A percentile compares a stretch with the other conserved stretches of the same genome.
These are phyloP conservation scores for Paxillus ammoniavirescens DNA, from an alignment of 768 basidiomycete genomes.

Conservation along the genomic window DNA sequence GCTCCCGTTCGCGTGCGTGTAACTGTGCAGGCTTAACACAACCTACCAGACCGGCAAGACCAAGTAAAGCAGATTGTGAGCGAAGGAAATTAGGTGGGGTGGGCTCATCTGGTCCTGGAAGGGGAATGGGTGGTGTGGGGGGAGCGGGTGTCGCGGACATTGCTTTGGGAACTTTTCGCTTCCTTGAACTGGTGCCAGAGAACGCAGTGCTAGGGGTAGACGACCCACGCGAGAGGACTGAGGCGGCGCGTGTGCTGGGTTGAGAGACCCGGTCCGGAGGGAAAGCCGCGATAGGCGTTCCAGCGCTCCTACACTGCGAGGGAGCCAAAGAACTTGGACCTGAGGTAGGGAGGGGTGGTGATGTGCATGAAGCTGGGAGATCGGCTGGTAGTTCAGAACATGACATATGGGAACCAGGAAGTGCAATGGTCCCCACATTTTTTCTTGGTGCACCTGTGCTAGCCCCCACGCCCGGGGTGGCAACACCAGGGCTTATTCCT, in stretches of 20 bases:
- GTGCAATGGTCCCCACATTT: slow-evolving; percentile 98
- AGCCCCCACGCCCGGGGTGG: slow-evolving; percentile 26
- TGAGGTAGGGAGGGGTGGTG: slow-evolving; percentile 9
- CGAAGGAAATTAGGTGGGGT: slow-evolving; percentile 69
- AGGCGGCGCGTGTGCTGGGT: slow-evolving; percentile 9
- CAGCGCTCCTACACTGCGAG: slow-evolving; percentile 31
- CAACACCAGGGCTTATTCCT: slow-evolving; percentile 10
- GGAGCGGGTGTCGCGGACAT: slow-evolving; percentile 45
- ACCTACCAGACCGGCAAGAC: slow-evolving; percentile 68
- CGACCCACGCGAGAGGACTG: slow-evolving; percentile 3
- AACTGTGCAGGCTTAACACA: slow-evolving; percentile 54
- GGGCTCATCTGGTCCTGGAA: slow-evolving; percentile 63
- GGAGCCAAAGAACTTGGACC: slow-evolving; percentile 33
- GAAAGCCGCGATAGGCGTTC: not conserved
- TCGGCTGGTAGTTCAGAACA: slow-evolving; percentile 83
- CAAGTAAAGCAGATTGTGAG: slow-evolving; percentile 69
- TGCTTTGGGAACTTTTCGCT: slow-evolving; percentile 34
- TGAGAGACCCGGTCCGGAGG: slow-evolving; percentile 7
- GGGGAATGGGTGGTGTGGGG: slow-evolving; percentile 51
- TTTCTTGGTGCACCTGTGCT: slow-evolving; percentile 10
- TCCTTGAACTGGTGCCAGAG: slow-evolving; percentile 23
- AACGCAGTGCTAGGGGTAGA: slow-evolving; percentile 3
- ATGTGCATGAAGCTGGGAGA: slow-evolving; percentile 69
- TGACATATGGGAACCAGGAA: slow-evolving; percentile 86
- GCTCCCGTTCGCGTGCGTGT: slow-evolving; percentile 5